Evolutionary conservation across 768 basidiomycete genomes (phyloP).

Genomic region (Mycena crocata): DNA sequence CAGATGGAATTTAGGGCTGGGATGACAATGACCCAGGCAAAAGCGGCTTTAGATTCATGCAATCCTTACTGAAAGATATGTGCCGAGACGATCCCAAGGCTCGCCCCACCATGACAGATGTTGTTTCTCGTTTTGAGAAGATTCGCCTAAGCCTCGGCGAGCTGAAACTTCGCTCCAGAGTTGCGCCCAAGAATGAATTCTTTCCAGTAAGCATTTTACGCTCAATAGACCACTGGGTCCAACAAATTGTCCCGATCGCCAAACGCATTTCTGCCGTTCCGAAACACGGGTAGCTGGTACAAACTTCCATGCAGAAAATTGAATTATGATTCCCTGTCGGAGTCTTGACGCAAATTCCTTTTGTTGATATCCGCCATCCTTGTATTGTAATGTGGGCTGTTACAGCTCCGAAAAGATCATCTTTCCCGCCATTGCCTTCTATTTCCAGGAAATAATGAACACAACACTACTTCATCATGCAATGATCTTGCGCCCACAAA

Average conservation of each 20-base stretch:
- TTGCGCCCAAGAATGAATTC: neutral
- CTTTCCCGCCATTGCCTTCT: no score
- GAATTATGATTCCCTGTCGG: no score
- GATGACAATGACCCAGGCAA: neutral
- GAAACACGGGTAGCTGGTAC: no score
- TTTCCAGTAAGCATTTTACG: neutral
- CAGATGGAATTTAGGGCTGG: neutral
- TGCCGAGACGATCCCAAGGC: constrained; percentile 38
- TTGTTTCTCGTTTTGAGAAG: constrained; percentile 34
- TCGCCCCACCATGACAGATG: constrained; percentile 42
- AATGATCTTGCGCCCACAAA: no score
- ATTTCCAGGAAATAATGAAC: no score
- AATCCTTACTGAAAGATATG: constrained; percentile 39
- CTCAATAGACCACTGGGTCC: neutral
- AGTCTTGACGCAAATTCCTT: no score
- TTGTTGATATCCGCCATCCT: no score
- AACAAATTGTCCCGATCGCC: neutral
- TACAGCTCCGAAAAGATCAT: no score
- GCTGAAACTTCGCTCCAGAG: constrained; percentile 39
- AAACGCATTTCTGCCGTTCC: neutral
- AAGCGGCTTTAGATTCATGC: neutral
- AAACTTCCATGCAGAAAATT: no score
- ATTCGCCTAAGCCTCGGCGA: constrained; percentile 25
- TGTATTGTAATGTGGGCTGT: no score
- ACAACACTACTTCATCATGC: no score